Evolutionary conservation across 2,329 filamentous ascomycete species (phyloP).

Genomic region (Penicillium vulpinum): DNA sequence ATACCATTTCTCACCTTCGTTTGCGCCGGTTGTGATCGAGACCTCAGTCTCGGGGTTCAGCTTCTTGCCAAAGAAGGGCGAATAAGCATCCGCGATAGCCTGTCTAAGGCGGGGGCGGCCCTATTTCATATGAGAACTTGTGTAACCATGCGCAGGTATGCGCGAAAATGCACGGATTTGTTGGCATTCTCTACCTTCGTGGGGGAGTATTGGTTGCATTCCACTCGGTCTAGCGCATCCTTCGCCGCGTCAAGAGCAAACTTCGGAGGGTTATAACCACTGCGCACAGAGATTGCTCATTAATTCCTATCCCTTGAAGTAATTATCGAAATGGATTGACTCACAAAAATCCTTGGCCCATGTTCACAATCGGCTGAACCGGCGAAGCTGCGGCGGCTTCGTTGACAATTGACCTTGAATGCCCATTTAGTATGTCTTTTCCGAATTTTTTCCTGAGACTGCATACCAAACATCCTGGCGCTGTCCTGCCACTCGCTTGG

Average conservation of each 20-base stretch:
- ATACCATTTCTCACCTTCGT: slow-evolving; percentile 43
- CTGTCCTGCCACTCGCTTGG: slow-evolving; percentile 51
- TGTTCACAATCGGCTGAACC: slow-evolving; percentile 66
- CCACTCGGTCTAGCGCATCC: slow-evolving; percentile 80
- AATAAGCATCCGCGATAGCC: slow-evolving; percentile 89
- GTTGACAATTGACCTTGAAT: slow-evolving; percentile 63
- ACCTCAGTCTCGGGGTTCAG: slow-evolving; percentile 90
- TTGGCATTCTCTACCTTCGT: slow-evolving; percentile 61
- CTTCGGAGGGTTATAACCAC: slow-evolving; percentile 86
- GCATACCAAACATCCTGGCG: slow-evolving; percentile 53
- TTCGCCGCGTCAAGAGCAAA: slow-evolving; percentile 94
- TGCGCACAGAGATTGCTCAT: slow-evolving; percentile 17
- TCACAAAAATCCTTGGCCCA: slow-evolving; percentile 64
- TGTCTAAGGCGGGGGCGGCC: slow-evolving; percentile 88
- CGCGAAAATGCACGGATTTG: too few relatives aligned
- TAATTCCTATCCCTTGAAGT: not conserved
- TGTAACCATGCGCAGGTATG: not conserved
- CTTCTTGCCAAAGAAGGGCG: slow-evolving; percentile 77
- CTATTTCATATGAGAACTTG: slow-evolving; percentile 32
- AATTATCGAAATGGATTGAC: slow-evolving; percentile 21
- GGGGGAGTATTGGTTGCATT: slow-evolving; percentile 98
- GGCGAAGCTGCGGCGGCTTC: slow-evolving; percentile 65
- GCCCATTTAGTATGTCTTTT: slow-evolving; percentile 14
- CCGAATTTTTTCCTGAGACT: not conserved
- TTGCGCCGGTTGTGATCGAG: slow-evolving; percentile 76